A percentile compares a stretch with the other conserved stretches of the same genome.
Conservation (phyloP, 371 early-diverging fungal genomes). For the Mucor velutinosus region DNA sequence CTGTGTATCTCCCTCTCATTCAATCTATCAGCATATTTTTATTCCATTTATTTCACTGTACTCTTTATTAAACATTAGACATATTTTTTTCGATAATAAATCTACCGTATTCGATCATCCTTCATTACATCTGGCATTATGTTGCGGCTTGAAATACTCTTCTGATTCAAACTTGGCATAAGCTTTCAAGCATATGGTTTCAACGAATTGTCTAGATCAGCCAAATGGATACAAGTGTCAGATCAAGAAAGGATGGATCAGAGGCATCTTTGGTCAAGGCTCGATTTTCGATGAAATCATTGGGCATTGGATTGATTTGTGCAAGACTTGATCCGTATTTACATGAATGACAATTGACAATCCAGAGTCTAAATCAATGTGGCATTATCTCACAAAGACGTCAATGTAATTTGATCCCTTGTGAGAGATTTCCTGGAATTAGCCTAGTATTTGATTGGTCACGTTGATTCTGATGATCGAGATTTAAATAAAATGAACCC, state of each 20-base stretch:
- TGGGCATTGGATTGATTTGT: no score
- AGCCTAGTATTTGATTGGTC: not conserved
- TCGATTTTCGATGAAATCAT: no score
- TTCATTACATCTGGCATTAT: not conserved
- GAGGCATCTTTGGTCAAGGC: no score
- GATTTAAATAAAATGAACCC: not conserved
- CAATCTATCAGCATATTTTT: not conserved
- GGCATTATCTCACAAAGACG: not conserved
- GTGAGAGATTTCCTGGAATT: not conserved
- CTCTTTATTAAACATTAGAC: not conserved
- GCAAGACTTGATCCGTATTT: not conserved
- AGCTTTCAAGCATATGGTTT: no score
- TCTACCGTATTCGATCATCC: not conserved
- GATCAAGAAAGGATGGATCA: no score
- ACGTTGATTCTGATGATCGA: not conserved
- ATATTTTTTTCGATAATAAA: not conserved
- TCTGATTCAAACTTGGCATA: no score
- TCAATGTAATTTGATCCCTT: not conserved
- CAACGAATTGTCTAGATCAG: no score
- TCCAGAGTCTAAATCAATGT: not conserved
- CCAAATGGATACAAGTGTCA: no score
- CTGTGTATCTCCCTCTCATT: not conserved
- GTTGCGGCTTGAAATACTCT: no score
- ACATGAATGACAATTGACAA: not conserved
- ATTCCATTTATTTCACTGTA: not conserved